These are phyloP conservation scores for Eremochloa ophiuroides DNA, from an alignment of 176 grass and related monocot species.

Conservation along the genomic window DNA sequence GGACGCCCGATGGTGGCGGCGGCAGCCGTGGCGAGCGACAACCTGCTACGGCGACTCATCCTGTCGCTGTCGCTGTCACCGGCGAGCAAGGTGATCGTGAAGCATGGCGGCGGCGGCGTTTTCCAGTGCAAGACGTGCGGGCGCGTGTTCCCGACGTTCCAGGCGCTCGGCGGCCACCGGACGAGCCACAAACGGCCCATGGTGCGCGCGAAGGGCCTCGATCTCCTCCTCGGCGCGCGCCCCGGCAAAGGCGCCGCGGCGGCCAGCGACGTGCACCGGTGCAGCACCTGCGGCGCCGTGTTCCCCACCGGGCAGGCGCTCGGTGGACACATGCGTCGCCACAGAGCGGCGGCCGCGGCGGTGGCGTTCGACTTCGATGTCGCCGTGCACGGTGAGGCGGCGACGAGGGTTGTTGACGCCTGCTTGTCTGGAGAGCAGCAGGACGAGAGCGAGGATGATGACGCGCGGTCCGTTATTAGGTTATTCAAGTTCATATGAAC, in stretches of 20 bases:
- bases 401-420: no score
- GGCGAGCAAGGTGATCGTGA: conserved; percentile 32
- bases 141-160: conserved; percentile 75
- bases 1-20: neutral
- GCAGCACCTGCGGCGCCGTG: conserved; percentile 26
- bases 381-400: no score
- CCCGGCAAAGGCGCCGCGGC: neutral
- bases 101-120: neutral
- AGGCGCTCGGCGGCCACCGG: conserved; percentile 91
- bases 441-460: no score
- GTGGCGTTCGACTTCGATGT: no score
- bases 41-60: neutral
- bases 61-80: neutral
- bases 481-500: no score
- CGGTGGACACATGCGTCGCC: no score
- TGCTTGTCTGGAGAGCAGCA: no score
- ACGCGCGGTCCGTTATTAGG: no score
- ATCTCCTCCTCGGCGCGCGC: conserved; percentile 21
- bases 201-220: conserved; percentile 42
- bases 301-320: conserved; percentile 55
- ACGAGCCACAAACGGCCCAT: conserved; percentile 74
- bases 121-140: conserved; percentile 58
- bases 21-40: neutral
- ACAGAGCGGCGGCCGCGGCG: neutral
- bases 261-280: conserved; percentile 29